Base-by-base conservation (phyloP, 78 protist genomes). In the Dictyostelium firmibasis region DNA sequence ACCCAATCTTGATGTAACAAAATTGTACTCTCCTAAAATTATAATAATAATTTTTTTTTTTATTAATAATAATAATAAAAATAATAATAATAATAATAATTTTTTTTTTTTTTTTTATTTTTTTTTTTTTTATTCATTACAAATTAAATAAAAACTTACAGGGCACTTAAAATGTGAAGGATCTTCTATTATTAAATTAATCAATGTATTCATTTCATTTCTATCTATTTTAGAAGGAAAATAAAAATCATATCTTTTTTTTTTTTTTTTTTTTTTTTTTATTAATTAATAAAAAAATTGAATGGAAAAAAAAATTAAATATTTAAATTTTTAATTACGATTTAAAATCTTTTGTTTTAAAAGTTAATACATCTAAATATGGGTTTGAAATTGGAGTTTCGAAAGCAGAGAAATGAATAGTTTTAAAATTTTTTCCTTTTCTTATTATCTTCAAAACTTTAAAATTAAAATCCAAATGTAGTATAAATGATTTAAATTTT, bases 261-360 rank as follows among this genome's bases (percentile, higher is more conserved):
- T 16, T 27, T 53, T 82, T 70, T 14, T 23, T 6, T 8, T 23
- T 18, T 81, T 47, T 36, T 8, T 53, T 47, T 25, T 81, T 18
- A 25, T 1, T 16, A 7, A 53, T 7, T 29, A 20, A 20, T 57
- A 57, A 20, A 4, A 57, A 57, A 57, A 4, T 20, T 4, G 10
- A 44, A 57, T 14, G 20, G 8, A 57, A 20, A 57, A 57, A 20
- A 20, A 13, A 13, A 50, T 2, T 47, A 47, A 27, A 5, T 81
- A 44, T 14, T 14, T 11, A 11, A 27, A 62, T 27, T 0, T 29
- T 29, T 50, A 83, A 36, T 35, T 85, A 85, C 83, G 85, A 62
- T 62, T 87, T 87, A 9, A 83, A 83, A 36, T 87, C 93, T 33
- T 64, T 38, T 35, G 93, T 87, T 57, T 41, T 75, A 11, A 87